These are phyloP conservation scores for Peronosclerospora sorghi DNA, from an alignment of 352 stramenopile species.

Conservation along the genomic window DNA sequence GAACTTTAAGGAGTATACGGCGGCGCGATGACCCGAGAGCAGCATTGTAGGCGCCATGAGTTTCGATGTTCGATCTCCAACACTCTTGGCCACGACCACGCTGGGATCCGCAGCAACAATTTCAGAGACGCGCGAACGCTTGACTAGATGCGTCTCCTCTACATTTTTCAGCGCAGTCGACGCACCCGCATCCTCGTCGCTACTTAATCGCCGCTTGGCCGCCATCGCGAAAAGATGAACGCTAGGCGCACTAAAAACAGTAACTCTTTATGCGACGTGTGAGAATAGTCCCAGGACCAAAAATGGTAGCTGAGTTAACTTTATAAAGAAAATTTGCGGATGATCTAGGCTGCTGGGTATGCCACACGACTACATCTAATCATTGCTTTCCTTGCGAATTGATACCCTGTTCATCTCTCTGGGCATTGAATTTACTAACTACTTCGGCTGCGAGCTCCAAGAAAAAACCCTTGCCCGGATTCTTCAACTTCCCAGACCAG, in stretches of 20 bases:
- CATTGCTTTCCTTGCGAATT: too few relatives aligned
- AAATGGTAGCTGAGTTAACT: too few relatives aligned
- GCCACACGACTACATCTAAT: too few relatives aligned
- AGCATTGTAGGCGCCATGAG: constrained; percentile 69
- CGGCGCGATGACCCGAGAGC: constrained; percentile 60
- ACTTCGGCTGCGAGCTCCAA: too few relatives aligned
- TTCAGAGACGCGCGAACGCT: constrained; percentile 56
- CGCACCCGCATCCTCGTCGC: constrained; percentile 6
- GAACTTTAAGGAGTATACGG: constrained; percentile 75
- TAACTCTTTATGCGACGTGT: too few relatives aligned
- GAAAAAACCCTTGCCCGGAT: too few relatives aligned
- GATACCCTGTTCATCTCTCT: too few relatives aligned
- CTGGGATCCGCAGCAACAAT: constrained; percentile 60
- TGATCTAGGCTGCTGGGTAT: too few relatives aligned
- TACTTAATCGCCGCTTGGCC: constrained; percentile 18
- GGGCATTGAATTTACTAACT: too few relatives aligned
- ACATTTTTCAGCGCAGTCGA: constrained; percentile 19
- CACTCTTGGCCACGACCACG: constrained; percentile 40
- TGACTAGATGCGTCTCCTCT: constrained; percentile 31
- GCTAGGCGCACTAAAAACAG: not conserved
- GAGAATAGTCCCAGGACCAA: too few relatives aligned
- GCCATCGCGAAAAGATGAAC: not conserved
- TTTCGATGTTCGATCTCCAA: constrained; percentile 51
- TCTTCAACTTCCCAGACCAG: too few relatives aligned
- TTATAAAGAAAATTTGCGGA: too few relatives aligned